A percentile compares a stretch with the other conserved stretches of the same genome.
Conservation (phyloP, 306 rosid genomes). For the Datisca glomerata region DNA sequence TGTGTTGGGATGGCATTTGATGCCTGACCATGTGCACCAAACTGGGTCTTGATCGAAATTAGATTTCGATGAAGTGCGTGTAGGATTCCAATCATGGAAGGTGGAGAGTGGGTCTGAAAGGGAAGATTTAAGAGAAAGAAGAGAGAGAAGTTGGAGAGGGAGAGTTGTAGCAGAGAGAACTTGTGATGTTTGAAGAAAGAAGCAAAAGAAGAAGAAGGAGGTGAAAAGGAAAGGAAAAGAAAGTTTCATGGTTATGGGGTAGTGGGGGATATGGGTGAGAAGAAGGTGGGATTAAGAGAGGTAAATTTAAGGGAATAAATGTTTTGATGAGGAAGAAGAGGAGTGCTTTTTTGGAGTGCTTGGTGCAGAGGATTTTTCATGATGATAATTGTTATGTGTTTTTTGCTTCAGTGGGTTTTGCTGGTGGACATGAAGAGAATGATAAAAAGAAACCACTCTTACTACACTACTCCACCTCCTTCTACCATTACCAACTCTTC, state of each 20-base stretch:
- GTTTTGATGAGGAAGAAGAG: conserved; percentile 51
- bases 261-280: conserved; percentile 30
- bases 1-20: conserved; percentile 57
- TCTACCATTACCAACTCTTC: conserved; percentile 9
- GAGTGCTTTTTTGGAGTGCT: conserved; percentile 83
- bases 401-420: conserved; percentile 67
- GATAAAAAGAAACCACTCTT: conserved; percentile 6
- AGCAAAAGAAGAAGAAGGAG: conserved; percentile 15
- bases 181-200: conserved; percentile 18
- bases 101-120: conserved; percentile 50
- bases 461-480: conserved; percentile 5
- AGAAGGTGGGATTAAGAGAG: conserved; percentile 23
- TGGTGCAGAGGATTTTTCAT: conserved; percentile 81
- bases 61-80: conserved; percentile 20
- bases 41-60: conserved; percentile 29
- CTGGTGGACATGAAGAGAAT: conserved; percentile 39
- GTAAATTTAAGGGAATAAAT: conserved; percentile 65
- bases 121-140: conserved; percentile 55
- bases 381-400: too few species aligned
- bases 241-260: conserved; percentile 53
- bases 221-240: conserved; percentile 22
- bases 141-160: conserved; percentile 48
- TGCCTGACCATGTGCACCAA: conserved; percentile 90
- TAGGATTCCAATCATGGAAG: conserved; percentile 72
- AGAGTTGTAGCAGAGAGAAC: conserved; percentile 28